Evolutionary conservation across 495 filamentous ascomycete genomes (phyloP).

Genomic region (Neurospora sp.): DNA sequence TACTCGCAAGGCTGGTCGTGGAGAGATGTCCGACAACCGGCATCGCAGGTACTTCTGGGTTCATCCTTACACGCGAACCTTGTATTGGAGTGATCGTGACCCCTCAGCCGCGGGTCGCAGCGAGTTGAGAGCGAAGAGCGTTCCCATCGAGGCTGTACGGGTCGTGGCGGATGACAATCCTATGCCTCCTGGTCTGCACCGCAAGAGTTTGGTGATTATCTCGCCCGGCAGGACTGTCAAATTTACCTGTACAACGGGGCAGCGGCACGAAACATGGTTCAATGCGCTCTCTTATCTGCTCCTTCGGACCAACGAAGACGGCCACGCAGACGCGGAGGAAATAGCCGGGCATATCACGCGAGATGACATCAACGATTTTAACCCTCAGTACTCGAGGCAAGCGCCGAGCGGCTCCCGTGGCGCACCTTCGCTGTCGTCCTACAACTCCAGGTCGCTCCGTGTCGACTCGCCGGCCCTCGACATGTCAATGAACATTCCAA

Average conservation of each 20-base stretch:
- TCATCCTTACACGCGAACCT: conserved; percentile 89
- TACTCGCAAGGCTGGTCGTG: conserved; percentile 80
- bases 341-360: conserved; percentile 47
- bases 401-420: conserved; percentile 30
- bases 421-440: conserved; percentile 69
- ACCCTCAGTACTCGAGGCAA: conserved; percentile 53
- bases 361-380: conserved; percentile 87
- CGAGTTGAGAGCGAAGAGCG: conserved; percentile 85
- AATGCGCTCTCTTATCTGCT: conserved; percentile 92
- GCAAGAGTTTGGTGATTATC: conserved; percentile 82
- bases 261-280: conserved; percentile 97
- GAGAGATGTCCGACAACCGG: conserved; percentile 74
- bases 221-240: conserved; percentile 82
- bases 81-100: conserved; percentile 95
- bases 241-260: conserved; percentile 87
- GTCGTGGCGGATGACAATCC: conserved; percentile 96
- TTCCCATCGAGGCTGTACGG: conserved; percentile 84
- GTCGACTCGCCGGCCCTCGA: conserved; percentile 45
- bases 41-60: conserved; percentile 98
- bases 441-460: conserved; percentile 61
- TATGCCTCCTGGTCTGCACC: conserved; percentile 86
- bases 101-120: conserved; percentile 65
- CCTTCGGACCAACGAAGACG: conserved; percentile 55
- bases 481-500: conserved; percentile 32
- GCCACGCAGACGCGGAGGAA: conserved; percentile 47